Evolutionary conservation across 2,329 filamentous ascomycete species (phyloP).

Genomic region (Trichoderma endophyticum): DNA sequence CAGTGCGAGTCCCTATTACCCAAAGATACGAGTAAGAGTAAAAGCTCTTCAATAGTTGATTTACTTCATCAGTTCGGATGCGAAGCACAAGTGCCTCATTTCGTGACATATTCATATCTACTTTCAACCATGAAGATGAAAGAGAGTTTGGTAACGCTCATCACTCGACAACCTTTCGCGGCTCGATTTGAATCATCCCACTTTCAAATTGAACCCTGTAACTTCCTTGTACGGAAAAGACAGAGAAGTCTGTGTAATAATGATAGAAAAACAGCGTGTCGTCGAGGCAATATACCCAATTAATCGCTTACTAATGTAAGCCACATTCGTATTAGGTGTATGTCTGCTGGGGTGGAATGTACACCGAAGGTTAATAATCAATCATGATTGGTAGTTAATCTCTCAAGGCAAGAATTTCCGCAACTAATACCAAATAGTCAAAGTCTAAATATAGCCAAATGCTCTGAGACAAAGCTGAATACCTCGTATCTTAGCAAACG

Average conservation of each 20-base stretch:
- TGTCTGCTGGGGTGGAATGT: neutral
- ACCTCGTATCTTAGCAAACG: neutral
- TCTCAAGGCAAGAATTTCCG: neutral
- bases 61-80: neutral
- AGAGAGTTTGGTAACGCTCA: neutral
- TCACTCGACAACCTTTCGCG: neutral
- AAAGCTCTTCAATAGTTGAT: neutral
- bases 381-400: neutral
- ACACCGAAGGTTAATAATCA: neutral
- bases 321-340: neutral
- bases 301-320: neutral
- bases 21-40: neutral
- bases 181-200: neutral
- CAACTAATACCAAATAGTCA: neutral
- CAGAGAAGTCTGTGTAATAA: neutral
- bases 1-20: neutral
- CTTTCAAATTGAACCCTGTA: neutral
- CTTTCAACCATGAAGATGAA: neutral
- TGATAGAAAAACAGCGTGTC: neutral
- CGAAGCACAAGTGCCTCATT: neutral
- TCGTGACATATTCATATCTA: neutral
- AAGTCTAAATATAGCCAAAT: neutral
- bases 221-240: neutral
- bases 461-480: neutral
- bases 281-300: neutral